A percentile compares a stretch with the other conserved stretches of the same genome.
Evolutionary conservation across 2,329 filamentous ascomycete species (phyloP).

Genomic region (Fusarium agapanthi): DNA sequence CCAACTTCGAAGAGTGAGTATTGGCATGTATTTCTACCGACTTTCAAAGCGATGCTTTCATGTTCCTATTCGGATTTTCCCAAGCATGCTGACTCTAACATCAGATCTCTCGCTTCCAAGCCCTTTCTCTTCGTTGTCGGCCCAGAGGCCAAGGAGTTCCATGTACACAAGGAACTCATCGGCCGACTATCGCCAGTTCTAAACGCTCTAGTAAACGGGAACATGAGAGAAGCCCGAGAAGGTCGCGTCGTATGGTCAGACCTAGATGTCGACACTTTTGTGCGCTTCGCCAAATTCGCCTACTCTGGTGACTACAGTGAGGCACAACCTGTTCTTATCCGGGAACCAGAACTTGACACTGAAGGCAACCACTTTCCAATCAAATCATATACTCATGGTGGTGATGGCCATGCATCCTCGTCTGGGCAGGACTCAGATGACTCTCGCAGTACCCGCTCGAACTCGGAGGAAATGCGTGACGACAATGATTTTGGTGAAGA

Average conservation of each 20-base stretch:
- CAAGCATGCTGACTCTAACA: neutral
- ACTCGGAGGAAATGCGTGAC: neutral
- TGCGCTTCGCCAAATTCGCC: slow-evolving; percentile 40
- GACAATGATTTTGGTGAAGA: neutral
- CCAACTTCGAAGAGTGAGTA: slow-evolving; percentile 34
- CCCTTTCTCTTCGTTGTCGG: slow-evolving; percentile 40
- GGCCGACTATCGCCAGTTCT: slow-evolving; percentile 33
- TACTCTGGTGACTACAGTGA: slow-evolving; percentile 38
- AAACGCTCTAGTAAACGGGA: slow-evolving; percentile 37
- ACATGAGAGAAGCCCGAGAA: slow-evolving; percentile 39
- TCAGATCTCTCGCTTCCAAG: slow-evolving; percentile 37
- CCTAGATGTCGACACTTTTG: slow-evolving; percentile 40
- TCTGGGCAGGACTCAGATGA: neutral
- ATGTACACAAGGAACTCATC: slow-evolving; percentile 38
- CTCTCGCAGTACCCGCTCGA: neutral
- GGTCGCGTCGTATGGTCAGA: slow-evolving; percentile 39
- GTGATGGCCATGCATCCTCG: neutral
- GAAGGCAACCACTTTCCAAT: neutral
- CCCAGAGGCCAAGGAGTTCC: slow-evolving; percentile 35
- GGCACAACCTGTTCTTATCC: slow-evolving; percentile 17
- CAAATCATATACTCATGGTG: neutral
- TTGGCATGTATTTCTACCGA: neutral
- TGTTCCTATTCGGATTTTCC: too few species aligned
- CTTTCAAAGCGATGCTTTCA: neutral
- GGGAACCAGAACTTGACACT: neutral